Base-by-base conservation (phyloP, 106 monocot genomes). In the Chionographis japonica region DNA sequence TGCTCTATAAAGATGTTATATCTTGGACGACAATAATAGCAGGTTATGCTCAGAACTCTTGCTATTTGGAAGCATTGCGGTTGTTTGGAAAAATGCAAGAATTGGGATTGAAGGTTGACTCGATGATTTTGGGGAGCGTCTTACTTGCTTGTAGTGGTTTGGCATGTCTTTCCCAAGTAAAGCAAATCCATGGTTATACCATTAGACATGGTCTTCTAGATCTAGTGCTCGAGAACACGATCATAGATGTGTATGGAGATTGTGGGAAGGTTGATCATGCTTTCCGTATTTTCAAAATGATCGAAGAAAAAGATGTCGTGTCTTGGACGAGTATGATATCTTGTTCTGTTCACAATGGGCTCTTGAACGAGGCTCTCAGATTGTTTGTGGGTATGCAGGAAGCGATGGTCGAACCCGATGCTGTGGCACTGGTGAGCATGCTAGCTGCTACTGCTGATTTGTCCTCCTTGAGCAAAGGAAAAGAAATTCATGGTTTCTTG, bases 251-350 rank as follows among this genome's bases (percentile, higher is more conserved):
- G 8, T 92, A 88, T 69, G 92, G 85, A 6, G 78, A 84, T 43
- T 85, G 77, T 16, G 82, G 80, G n/a, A 56, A 80, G 69, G 78
- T 69, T 12, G 58, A 16, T 14, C 67, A 78, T 73, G 85, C 88
- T 69, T 56, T 54, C 3, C 43, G 36, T 10, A 64, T 83, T 9
- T 88, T 92, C 60, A 14, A 63, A 37, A 71, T 40, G 40, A 75
- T 81, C 12, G 54, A 75, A 51, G 71, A 71, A 40, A 88, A 81
- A 62, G 92, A 92, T 72, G 68, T 85, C 6, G 76, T 92, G 52
- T 78, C 88, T 18, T 92, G 85, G 84, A 85, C 92, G 0, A 92
- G 85, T 58, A 80, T 92, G 60, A 85, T 92, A 20, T 62, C 77
- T 71, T 88, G 85, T 65, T 85, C 76, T 74, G 62, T 74, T 61